These are phyloP conservation scores for Gnomoniopsis smithogilvyi DNA, from an alignment of 2,329 filamentous ascomycete genomes.

Conservation along the genomic window DNA sequence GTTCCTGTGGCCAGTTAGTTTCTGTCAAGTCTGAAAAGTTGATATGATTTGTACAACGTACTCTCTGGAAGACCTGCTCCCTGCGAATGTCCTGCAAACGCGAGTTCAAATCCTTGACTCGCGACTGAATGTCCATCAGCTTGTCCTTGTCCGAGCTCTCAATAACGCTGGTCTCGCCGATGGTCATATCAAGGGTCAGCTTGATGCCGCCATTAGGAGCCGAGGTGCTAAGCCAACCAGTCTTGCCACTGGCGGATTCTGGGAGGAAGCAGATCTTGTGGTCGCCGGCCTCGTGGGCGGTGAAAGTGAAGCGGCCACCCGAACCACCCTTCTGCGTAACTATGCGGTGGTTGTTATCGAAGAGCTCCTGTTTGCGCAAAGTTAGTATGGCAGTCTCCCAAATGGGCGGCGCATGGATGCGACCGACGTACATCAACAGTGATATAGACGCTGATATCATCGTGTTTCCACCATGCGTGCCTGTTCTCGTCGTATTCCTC, in stretches of 20 bases:
- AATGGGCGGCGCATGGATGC: neutral
- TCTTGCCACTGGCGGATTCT: constrained; percentile 65
- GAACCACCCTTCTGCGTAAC: constrained; percentile 77
- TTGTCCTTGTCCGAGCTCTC: constrained; percentile 92
- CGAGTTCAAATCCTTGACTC: constrained; percentile 84
- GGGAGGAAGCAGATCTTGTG: constrained; percentile 95
- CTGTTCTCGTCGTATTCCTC: constrained; percentile 76
- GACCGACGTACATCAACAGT: constrained; percentile 69
- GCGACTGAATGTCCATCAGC: constrained; percentile 82
- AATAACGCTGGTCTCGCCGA: constrained; percentile 91
- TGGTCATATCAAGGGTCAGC: constrained; percentile 83
- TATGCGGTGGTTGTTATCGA: constrained; percentile 96
- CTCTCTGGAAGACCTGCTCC: constrained; percentile 95
- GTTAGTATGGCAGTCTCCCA: constrained; percentile 4
- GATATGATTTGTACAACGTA: constrained; percentile 38
- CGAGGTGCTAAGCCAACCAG: constrained; percentile 68
- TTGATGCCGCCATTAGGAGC: constrained; percentile 73
- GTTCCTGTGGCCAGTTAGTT: constrained; percentile 59
- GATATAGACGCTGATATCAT: constrained; percentile 79
- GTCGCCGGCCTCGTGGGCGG: constrained; percentile 88
- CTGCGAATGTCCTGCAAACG: constrained; percentile 83
- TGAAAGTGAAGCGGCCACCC: constrained; percentile 90
- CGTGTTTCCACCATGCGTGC: constrained; percentile 67
- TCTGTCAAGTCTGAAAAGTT: neutral
- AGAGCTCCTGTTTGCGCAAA: constrained; percentile 65